Conservation (phyloP, 2,329 filamentous ascomycete species). For the Neoscytalidium dimidiatum region DNA sequence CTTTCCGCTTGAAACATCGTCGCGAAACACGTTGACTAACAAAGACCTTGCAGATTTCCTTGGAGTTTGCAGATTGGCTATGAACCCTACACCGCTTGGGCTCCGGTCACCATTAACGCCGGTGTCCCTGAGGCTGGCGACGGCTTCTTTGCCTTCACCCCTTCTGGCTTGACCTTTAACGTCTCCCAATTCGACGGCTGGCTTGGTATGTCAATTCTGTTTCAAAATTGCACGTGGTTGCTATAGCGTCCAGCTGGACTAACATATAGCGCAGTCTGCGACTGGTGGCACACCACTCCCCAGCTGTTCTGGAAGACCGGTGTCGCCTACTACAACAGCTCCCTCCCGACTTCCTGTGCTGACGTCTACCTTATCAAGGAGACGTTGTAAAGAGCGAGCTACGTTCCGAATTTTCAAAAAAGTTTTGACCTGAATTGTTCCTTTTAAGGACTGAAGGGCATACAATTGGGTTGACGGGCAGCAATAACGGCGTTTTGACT, state of each 20-base stretch:
- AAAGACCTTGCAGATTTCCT: conserved; percentile 2
- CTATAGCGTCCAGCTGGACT: neutral
- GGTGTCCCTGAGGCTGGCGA: conserved; percentile 11
- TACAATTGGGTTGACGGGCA: neutral
- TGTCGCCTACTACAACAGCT: neutral
- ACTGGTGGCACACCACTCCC: conserved; percentile 20
- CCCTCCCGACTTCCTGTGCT: conserved; percentile 17
- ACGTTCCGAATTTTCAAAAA: neutral
- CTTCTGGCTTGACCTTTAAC: conserved; percentile 10
- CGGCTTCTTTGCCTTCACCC: conserved; percentile 13
- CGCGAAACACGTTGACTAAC: neutral
- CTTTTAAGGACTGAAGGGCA: neutral
- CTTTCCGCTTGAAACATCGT: neutral
- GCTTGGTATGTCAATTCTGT: conserved; percentile 18
- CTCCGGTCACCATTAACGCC: conserved; percentile 16
- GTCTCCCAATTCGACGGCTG: conserved; percentile 19
- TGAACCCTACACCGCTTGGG: conserved; percentile 20
- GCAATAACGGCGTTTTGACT: neutral
- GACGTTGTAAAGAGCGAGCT: neutral
- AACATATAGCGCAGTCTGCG: conserved; percentile 14
- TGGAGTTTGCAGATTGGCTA: conserved; percentile 15
- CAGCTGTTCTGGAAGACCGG: conserved; percentile 21
- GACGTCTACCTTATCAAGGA: conserved; percentile 20
- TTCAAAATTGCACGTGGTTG: neutral
- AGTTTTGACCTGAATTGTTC: neutral